These are phyloP conservation scores for Myriosclerotinia curreyana DNA, from an alignment of 2,329 filamentous ascomycete genomes.

Conservation along the genomic window DNA sequence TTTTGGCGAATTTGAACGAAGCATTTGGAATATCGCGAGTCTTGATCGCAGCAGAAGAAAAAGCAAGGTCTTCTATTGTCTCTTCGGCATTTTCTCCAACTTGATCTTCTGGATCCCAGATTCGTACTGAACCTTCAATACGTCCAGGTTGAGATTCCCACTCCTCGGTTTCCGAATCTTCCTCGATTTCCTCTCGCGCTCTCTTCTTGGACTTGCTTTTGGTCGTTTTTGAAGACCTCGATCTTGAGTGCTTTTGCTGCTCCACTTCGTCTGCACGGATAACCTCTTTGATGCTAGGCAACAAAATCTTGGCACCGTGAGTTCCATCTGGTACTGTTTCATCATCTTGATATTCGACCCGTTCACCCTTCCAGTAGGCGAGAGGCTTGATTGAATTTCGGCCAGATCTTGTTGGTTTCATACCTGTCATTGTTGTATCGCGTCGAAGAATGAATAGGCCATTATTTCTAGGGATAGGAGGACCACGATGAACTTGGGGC, in stretches of 20 bases:
- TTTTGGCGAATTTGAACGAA: constrained; percentile 85
- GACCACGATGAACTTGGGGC: constrained; percentile 36
- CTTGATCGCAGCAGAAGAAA: constrained; percentile 49
- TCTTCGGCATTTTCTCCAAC: constrained; percentile 53
- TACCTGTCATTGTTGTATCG: constrained; percentile 44
- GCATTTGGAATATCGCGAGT: constrained; percentile 60
- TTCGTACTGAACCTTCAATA: constrained; percentile 60
- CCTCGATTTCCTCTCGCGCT: constrained; percentile 40
- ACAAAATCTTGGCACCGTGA: constrained; percentile 52
- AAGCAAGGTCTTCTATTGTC: constrained; percentile 54
- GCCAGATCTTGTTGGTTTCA: constrained; percentile 66
- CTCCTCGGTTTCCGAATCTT: constrained; percentile 58
- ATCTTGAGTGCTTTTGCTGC: constrained; percentile 38
- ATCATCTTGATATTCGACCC: constrained; percentile 64
- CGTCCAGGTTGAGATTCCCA: constrained; percentile 70
- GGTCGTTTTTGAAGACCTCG: constrained; percentile 24
- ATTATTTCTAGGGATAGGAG: constrained; percentile 45
- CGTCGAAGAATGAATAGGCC: constrained; percentile 50
- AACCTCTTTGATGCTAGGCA: constrained; percentile 72
- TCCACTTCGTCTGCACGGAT: constrained; percentile 66
- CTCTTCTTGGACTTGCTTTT: constrained; percentile 34
- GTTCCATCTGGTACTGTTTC: constrained; percentile 45
- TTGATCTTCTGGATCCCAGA: constrained; percentile 61
- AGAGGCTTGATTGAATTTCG: constrained; percentile 75
- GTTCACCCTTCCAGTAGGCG: constrained; percentile 84